Evolutionary conservation across 1,284 basidiomycete genomes (phyloP), one percentile per base, ranked within the genome.

Genomic region (Pseudozyma tsukubaensis): DNA sequence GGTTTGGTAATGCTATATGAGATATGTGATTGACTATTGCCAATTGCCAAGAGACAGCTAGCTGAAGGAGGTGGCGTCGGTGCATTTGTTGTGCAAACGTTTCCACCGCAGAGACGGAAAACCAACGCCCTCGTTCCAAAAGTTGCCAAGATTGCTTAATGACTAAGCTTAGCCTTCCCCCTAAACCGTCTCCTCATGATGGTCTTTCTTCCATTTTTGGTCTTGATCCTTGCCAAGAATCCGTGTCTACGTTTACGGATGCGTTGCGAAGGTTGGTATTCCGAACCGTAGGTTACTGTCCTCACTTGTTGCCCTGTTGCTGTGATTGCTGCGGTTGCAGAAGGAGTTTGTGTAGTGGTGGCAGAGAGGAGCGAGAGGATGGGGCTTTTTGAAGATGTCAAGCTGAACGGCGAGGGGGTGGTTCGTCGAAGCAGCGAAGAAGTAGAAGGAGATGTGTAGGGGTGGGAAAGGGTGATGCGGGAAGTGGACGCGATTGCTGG

Each of bases 171-270:
- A 1, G 63, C 71, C 32, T 72, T 72, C 7, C 78, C 77, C 19
- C 76, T 74, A 34, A 72, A 67, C n/a, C 63, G 37, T 4, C 76
- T 59, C 6, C 78, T 48, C 51, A 84, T 86, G 62, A 92, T 85
- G 50, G 91, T 89, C 83, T 90, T 90, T 66, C 89, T 87, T 2
- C 91, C 92, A 32, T 87, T 88, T 19, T 88, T 86, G 40, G 88
- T 88, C 75, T 88, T 87, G 82, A 91, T 89, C 45, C 92, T 87
- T 0, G 90, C 88, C 40, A 96, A 87, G 84, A 94, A 96, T 10
- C 94, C 94, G 82, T 94, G 92, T 85, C 91, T 92, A 69, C 92
- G 88, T 87, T 96, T 96, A 52, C 94, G 87, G 83, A 92, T 92
- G 52, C 93, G 88, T 86, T 94, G 93, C 0, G 91, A 92, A 3